Evolutionary conservation across 164 flowering plant species (phyloP), one percentile per base, ranked within the genome.

Genomic region (Magnolia officinalis): DNA sequence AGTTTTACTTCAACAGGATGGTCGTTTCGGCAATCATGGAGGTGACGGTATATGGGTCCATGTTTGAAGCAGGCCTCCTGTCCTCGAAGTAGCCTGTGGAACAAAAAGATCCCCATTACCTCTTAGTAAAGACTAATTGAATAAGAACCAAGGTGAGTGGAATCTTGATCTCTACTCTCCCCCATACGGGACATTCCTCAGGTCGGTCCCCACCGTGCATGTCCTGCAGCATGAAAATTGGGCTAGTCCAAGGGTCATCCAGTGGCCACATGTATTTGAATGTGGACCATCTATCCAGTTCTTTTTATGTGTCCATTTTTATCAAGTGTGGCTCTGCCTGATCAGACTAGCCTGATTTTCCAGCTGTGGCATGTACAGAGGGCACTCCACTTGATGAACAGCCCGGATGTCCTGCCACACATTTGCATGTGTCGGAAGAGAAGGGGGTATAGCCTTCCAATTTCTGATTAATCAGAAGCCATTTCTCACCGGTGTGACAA

Each of bases 11-110:
- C 83, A 79, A 77, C 19, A 85, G 80, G 64, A 86, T 73, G 72
- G 89, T 86, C 16, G 89, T 86, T 74, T 85, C 86, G 2, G 89
- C 89, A 63, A 86, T 86, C 89, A 83, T 85, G 76, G 86, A 79
- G 31, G 89, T 85, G 58, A 86, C 88, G 2, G 77, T 72, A 26
- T 84, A 86, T 1, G 88, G 88, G 76, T 86, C 88, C 88, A 86
- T 86, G 82, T 86, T 86, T 0, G 89, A 85, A 18, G 89, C 86
- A 13, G 89, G 89, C 80, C 89, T 79, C 72, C 89, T 79, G 80
- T 87, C 89, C 80, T 87, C 89, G 52, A 87, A 87, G 63, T 87
- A 87, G 13, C 89, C 89, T 76, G 84, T 82, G 51, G 6, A 21
- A 74, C 11, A 7, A 24, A 64, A 45, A 14, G 37, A 73, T 6